These are phyloP conservation scores for Pichia sporocuriosa DNA, from an alignment of 805 yeast species.

Conservation along the genomic window DNA sequence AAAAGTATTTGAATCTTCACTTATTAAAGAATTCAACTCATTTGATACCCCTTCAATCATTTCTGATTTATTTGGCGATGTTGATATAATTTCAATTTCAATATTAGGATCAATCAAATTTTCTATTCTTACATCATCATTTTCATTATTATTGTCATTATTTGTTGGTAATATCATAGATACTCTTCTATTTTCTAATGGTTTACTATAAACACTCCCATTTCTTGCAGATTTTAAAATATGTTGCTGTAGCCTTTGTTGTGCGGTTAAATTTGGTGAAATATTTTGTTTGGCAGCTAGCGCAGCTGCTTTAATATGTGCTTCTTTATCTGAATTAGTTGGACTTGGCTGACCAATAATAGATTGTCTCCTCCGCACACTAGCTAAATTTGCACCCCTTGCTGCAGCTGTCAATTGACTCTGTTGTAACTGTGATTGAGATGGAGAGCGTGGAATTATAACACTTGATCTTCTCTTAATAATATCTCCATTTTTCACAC, in stretches of 20 bases:
- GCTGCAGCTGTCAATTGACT: background rate
- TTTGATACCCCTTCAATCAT: no score
- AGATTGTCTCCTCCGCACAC: slow-evolving; percentile 4
- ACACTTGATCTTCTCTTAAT: slow-evolving; percentile 6
- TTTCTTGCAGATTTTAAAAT: slow-evolving; percentile 26
- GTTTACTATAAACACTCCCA: slow-evolving; percentile 27
- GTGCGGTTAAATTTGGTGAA: slow-evolving; percentile 25
- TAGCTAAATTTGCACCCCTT: background rate
- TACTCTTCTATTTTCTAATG: slow-evolving; percentile 22
- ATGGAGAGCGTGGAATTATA: background rate
- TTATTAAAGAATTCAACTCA: no score
- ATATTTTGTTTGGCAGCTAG: slow-evolving; percentile 18
- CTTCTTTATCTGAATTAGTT: background rate
- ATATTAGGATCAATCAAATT: no score
- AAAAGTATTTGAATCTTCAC: no score
- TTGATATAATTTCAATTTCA: no score
- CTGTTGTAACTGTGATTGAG: no score
- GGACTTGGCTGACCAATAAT: background rate
- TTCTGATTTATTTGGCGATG: no score
- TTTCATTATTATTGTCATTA: background rate
- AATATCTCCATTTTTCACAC: background rate
- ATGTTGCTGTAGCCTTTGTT: slow-evolving; percentile 32
- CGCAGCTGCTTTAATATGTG: slow-evolving; percentile 15
- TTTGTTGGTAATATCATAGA: background rate
- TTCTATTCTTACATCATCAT: no score